Evolutionary conservation across 441 rosid genomes (phyloP), one percentile per base, ranked within the genome.

Genomic region (Rhodomyrtus psidioides): DNA sequence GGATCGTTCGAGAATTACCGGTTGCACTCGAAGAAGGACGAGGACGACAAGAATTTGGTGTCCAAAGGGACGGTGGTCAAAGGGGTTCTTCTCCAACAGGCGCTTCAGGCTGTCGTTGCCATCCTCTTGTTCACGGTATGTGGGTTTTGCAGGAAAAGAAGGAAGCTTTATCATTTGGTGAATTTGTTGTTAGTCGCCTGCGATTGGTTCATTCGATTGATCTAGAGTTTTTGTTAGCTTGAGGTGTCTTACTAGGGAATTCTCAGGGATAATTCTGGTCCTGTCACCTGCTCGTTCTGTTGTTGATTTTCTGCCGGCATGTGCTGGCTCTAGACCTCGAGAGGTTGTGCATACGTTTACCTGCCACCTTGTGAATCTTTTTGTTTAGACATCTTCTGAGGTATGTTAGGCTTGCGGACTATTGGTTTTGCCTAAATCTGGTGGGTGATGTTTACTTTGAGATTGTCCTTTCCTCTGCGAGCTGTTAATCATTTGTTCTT

Each of bases 31-130:
- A 94, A 91, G 89, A 88, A 86, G 55, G 99, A 95, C 34, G 98
- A 96, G 86, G 93, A 94, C 83, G 93, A 91, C 89, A 96, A 94
- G 91, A 96, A 96, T 90, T 94, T 94, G 90, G 98, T 94, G 49
- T 92, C 99, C 23, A 94, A 94, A 86, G 57, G 55, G 6, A 84
- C 92, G 28, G 99, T 96, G 75, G 92, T 95, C 34, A 94, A 90
- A 86, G 98, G 97, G 7, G 97, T 96, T 90, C 92, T 96, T 88
- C 93, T 94, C 85, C 98, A 96, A 30, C 99, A 96, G 90, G 30
- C 88, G 57, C 84, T 95, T 83, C 98, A 96, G 89, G 98, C 97
- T 84, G 59, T 92, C 62, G 96, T 96, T 4, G 96, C 99, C n/a
- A 92, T 93, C 87, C 39, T 94, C 90, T 88, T 96, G 90, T 96